phyloP scores from a whole-genome alignment of 371 early-diverging fungal genomes.

The Saksenaea oblongispora region DNA sequence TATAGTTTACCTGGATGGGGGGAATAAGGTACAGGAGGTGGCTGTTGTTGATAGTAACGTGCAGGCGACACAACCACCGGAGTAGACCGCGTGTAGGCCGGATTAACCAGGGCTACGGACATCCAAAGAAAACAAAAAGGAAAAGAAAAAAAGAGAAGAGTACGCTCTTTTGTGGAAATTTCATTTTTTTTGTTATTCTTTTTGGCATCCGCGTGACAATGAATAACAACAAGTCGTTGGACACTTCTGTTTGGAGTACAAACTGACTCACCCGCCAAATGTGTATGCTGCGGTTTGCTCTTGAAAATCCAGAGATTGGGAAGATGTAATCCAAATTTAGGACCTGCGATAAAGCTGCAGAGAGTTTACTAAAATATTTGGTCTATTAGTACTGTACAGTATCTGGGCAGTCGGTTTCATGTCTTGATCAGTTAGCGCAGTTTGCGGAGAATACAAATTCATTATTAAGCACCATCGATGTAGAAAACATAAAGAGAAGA shows the following conservation, averaged over 20 bases:
- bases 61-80: not conserved
- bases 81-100: not conserved
- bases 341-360: too few relatives aligned
- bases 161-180: not conserved
- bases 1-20: not conserved
- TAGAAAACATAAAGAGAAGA: too few relatives aligned
- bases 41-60: not conserved
- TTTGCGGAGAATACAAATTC: too few relatives aligned
- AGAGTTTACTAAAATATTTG: too few relatives aligned
- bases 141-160: not conserved
- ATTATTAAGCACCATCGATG: too few relatives aligned
- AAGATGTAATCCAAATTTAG: too few relatives aligned
- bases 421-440: too few relatives aligned
- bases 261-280: not conserved
- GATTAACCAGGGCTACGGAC: not conserved
- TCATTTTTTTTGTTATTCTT: not conserved
- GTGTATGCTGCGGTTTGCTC: too few relatives aligned
- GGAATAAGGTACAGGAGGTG: not conserved
- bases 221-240: not conserved
- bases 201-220: constrained; percentile 4
- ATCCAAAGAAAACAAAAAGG: not conserved
- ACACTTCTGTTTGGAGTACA: not conserved
- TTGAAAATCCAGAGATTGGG: too few relatives aligned
- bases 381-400: too few relatives aligned
- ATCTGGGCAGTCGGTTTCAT: too few relatives aligned